phyloP scores from a whole-genome alignment of 2,329 filamentous ascomycete genomes.

The Mycosphaerella arachidis region DNA sequence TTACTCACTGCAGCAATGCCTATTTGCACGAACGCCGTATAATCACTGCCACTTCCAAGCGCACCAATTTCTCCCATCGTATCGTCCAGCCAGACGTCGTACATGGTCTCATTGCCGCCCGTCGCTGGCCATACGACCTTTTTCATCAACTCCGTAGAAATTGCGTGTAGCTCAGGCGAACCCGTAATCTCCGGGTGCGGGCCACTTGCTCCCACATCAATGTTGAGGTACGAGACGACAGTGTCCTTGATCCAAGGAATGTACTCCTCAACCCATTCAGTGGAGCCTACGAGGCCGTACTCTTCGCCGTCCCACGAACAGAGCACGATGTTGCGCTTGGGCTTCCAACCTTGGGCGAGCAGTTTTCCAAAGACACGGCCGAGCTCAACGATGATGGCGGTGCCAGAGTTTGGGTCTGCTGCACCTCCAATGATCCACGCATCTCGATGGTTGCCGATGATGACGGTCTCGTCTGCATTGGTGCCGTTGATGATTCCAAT shows the following conservation, averaged over 20 bases:
- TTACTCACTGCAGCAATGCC: slow-evolving; percentile 28
- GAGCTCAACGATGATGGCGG: slow-evolving; percentile 48
- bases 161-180: slow-evolving; percentile 67
- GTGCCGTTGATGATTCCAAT: slow-evolving; percentile 65
- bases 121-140: slow-evolving; percentile 47
- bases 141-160: slow-evolving; percentile 61
- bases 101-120: slow-evolving; percentile 38
- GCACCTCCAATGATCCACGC: slow-evolving; percentile 53
- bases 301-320: slow-evolving; percentile 44
- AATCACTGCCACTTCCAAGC: slow-evolving; percentile 46
- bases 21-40: slow-evolving; percentile 44
- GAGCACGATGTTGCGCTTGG: slow-evolving; percentile 47
- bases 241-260: slow-evolving; percentile 44
- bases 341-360: slow-evolving; percentile 48
- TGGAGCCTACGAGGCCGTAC: slow-evolving; percentile 39
- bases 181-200: slow-evolving; percentile 59
- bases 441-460: slow-evolving; percentile 52
- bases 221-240: slow-evolving; percentile 48
- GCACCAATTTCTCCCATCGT: slow-evolving; percentile 38
- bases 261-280: slow-evolving; percentile 50
- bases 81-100: slow-evolving; percentile 41
- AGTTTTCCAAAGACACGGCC: slow-evolving; percentile 48
- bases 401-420: slow-evolving; percentile 50
- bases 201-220: slow-evolving; percentile 48
- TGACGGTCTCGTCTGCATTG: slow-evolving; percentile 53